These are phyloP conservation scores for Kentomonas sorsogonicus DNA, from an alignment of 208 protist species.

Conservation along the genomic window DNA sequence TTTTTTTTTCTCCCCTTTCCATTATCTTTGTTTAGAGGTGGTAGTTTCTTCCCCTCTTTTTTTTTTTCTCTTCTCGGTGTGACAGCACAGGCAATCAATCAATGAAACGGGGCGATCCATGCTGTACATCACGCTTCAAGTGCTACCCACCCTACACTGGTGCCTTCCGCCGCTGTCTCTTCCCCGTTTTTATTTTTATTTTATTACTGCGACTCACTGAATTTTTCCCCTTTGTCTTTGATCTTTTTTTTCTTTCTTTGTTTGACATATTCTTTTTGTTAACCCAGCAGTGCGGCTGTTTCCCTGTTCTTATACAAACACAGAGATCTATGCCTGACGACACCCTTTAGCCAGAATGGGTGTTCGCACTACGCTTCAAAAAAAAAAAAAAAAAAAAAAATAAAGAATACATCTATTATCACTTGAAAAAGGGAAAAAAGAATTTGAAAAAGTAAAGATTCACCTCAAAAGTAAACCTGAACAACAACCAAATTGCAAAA, in stretches of 20 bases:
- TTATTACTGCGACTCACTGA: no score
- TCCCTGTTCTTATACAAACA: no score
- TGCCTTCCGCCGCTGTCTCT: no score
- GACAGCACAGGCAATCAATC: neutral
- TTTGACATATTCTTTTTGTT: neutral
- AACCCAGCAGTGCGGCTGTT: no score
- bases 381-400: slow-evolving; percentile 4
- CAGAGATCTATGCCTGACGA: no score
- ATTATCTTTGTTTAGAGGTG: neutral
- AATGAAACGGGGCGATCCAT: neutral
- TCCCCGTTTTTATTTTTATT: no score
- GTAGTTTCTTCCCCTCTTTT: neutral
- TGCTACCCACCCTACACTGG: no score
- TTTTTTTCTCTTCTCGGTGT: neutral
- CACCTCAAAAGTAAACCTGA: neutral
- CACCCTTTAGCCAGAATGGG: no score
- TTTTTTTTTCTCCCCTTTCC: slow-evolving; percentile 15
- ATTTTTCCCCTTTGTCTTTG: neutral
- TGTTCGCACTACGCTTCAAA: no score
- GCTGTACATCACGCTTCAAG: no score
- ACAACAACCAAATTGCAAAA: neutral
- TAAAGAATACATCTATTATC: neutral
- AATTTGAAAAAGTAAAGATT: neutral
- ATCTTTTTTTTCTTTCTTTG: neutral
- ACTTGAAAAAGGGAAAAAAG: neutral